A percentile compares a stretch with the other conserved stretches of the same genome.
Evolutionary conservation across 202 grass and related monocot species (phyloP).

Genomic region (Schoenoplectus tabernaemontani): DNA sequence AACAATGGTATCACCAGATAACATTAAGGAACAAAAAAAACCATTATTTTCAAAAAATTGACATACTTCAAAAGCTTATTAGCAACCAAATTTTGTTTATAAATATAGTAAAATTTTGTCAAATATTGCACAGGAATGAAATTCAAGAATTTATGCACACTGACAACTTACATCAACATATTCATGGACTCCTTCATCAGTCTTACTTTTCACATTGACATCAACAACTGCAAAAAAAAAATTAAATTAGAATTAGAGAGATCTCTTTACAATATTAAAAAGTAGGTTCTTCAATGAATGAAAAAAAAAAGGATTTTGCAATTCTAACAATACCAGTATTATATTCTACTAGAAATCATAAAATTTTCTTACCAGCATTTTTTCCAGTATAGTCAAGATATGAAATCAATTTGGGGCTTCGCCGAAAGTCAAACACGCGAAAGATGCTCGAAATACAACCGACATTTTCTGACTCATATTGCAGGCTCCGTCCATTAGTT

Average conservation of each 20-base stretch:
- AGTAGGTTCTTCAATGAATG: background rate
- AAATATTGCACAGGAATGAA: background rate
- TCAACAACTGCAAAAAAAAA: conserved; percentile 9
- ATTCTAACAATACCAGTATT: background rate
- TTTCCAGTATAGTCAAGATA: conserved; percentile 32
- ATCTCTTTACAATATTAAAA: background rate
- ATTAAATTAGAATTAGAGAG: background rate
- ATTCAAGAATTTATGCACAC: background rate
- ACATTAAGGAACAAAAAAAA: background rate
- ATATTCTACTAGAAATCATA: background rate
- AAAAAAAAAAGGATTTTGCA: background rate
- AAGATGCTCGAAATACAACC: conserved; percentile 74
- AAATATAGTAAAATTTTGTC: background rate
- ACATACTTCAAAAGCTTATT: background rate
- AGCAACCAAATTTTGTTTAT: too few relatives aligned
- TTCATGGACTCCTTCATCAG: conserved; percentile 3
- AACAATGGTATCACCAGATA: background rate
- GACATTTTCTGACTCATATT: conserved; percentile 35
- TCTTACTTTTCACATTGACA: conserved; percentile 17
- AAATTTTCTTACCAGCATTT: conserved; percentile 39
- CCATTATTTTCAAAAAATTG: too few relatives aligned
- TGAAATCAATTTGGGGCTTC: conserved; percentile 65
- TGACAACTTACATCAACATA: conserved; percentile 16
- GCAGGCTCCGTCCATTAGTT: conserved; percentile 27
- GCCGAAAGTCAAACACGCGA: conserved; percentile 72